phyloP scores from a whole-genome alignment of 129 eudicot species.

The Tagetes patula region DNA sequence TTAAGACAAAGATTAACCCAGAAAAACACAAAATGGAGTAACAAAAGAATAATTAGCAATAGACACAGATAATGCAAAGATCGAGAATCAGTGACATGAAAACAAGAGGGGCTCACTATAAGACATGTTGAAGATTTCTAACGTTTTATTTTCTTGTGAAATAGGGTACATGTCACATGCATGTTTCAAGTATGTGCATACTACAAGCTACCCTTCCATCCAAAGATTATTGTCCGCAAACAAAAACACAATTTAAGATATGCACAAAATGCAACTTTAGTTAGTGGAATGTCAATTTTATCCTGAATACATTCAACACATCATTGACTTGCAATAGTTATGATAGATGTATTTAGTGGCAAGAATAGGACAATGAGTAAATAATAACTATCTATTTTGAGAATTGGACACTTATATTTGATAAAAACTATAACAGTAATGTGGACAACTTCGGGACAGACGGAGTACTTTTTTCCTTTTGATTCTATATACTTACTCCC shows the following conservation, averaged over 20 bases:
- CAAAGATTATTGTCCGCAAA: background rate
- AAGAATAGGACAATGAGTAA: too few species aligned
- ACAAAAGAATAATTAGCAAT: slow-evolving; percentile 3
- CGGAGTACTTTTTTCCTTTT: too few species aligned
- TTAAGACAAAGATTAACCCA: slow-evolving; percentile 7
- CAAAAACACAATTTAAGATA: background rate
- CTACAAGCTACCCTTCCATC: background rate
- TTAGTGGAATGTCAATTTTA: background rate
- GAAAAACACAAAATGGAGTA: background rate
- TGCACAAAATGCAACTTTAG: background rate
- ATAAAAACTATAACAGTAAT: too few species aligned
- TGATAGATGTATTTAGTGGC: too few species aligned
- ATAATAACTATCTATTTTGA: too few species aligned
- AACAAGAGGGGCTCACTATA: slow-evolving; percentile 9
- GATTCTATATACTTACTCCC: too few species aligned
- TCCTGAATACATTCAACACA: background rate
- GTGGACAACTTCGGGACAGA: too few species aligned
- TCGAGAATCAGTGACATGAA: background rate
- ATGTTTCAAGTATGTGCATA: background rate
- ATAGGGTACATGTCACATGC: slow-evolving; percentile 16
- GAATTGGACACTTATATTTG: too few species aligned
- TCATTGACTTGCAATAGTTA: too few species aligned
- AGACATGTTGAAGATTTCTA: background rate
- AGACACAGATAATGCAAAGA: slow-evolving; percentile 6
- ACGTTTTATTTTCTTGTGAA: background rate